These are phyloP conservation scores for Tetracladium maxilliforme DNA, from an alignment of 2,329 filamentous ascomycete species.

Conservation along the genomic window DNA sequence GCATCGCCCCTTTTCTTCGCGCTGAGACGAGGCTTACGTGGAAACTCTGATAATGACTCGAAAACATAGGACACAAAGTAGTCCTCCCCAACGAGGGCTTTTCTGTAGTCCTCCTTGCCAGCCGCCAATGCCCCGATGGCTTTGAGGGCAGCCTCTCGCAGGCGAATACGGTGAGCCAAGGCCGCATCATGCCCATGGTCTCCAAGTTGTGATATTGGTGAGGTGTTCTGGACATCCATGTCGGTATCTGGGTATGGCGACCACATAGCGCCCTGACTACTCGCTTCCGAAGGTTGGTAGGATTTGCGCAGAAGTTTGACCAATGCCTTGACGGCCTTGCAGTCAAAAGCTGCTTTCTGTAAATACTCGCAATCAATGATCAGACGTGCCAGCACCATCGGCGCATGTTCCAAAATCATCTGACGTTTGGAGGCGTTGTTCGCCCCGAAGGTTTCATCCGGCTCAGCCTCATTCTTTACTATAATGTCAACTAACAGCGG, in stretches of 20 bases:
- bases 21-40: conserved; percentile 37
- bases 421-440: conserved; percentile 24
- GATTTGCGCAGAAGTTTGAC: conserved; percentile 33
- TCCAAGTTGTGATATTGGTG: conserved; percentile 34
- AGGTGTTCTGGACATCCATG: conserved; percentile 15
- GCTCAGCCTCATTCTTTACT: no score
- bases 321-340: conserved; percentile 28
- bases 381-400: conserved; percentile 62
- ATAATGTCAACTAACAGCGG: conserved; percentile 55
- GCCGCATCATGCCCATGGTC: conserved; percentile 41
- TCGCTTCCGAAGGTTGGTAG: conserved; percentile 27
- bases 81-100: conserved; percentile 65
- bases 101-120: conserved; percentile 72
- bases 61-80: conserved; percentile 73
- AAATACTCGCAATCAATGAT: conserved; percentile 65
- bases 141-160: conserved; percentile 62
- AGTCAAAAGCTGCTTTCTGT: conserved; percentile 70
- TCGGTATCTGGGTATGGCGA: conserved; percentile 20
- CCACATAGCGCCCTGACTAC: conserved; percentile 15
- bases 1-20: conserved; percentile 18
- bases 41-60: conserved; percentile 58
- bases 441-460: conserved; percentile 22
- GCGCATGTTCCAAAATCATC: conserved; percentile 52
- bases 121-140: conserved; percentile 72
- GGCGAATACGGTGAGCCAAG: conserved; percentile 55